A percentile compares a stretch with the other conserved stretches of the same genome.
These are phyloP conservation scores for Thermomyces lanuginosus DNA, from an alignment of 2,329 filamentous ascomycete species.

Conservation along the genomic window DNA sequence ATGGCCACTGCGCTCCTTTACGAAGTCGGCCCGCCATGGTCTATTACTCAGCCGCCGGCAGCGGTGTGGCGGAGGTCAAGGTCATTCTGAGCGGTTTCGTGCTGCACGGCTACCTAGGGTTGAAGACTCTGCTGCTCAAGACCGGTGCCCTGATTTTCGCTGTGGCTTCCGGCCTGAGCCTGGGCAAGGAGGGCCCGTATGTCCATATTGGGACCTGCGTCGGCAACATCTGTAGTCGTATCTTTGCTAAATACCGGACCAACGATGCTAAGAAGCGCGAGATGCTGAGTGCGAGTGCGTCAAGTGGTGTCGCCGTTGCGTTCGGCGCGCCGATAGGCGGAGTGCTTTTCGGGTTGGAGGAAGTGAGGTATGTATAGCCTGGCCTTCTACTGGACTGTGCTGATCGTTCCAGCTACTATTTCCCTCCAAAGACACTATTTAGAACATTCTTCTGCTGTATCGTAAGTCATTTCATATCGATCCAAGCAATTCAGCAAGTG, in stretches of 20 bases:
- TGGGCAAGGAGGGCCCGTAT: slow-evolving; percentile 90
- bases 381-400: background rate
- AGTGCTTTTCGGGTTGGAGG: slow-evolving; percentile 83
- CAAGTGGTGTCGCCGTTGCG: slow-evolving; percentile 81
- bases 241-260: slow-evolving; percentile 85
- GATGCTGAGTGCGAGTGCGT: slow-evolving; percentile 80
- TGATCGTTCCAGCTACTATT: slow-evolving; percentile 55
- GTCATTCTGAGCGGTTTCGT: slow-evolving; percentile 98
- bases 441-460: slow-evolving; percentile 98
- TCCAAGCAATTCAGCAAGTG: slow-evolving; percentile 2
- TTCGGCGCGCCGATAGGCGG: slow-evolving; percentile 85
- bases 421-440: slow-evolving; percentile 92
- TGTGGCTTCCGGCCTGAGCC: slow-evolving; percentile 78
- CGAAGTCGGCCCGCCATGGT: slow-evolving; percentile 52
- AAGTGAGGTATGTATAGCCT: slow-evolving; percentile 43
- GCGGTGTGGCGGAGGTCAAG: slow-evolving; percentile 90
- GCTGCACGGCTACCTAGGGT: slow-evolving; percentile 80
- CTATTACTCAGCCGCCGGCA: slow-evolving; percentile 91
- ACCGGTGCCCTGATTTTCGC: slow-evolving; percentile 68
- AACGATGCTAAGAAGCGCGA: slow-evolving; percentile 93
- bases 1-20: slow-evolving; percentile 15
- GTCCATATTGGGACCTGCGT: slow-evolving; percentile 96
- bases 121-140: slow-evolving; percentile 77
- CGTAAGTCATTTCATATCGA: slow-evolving; percentile 27
- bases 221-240: slow-evolving; percentile 81